Base-by-base conservation (phyloP, 2,329 filamentous ascomycete species). In the Geoglossum cookeanum region DNA sequence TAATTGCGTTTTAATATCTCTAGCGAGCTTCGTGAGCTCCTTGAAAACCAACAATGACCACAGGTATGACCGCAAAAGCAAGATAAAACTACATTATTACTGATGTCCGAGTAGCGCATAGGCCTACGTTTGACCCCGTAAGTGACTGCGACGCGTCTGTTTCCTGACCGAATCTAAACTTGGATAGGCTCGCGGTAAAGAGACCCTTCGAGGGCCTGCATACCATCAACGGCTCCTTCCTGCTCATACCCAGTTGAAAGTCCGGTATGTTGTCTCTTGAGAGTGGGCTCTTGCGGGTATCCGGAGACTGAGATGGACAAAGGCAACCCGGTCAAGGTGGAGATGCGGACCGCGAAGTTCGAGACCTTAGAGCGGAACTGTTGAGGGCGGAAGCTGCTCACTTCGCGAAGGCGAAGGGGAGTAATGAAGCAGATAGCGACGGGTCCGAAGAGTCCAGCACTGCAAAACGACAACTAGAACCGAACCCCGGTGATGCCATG, bases 191-290 rank as follows among this genome's bases (percentile, higher is more conserved):
- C 82, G 84, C 68, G 92, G 92, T 68, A 96, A 96, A 76, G 92
- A 98, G 72, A 88, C 90, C 65, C 84, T 89, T 59, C 85, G 89
- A 65, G 92, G 92, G 53, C 87, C 88, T 55, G 91, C 89, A 64
- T 97, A 96, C 74, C 92, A 98, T 69, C 91, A 97, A 71, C 85
- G 92, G 64, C 84, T 97, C 15, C 83, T 96, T 13, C 91, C 92
- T 37, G 92, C 92, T 35, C 85, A 98, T 70, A 97, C 87, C 11
- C 83, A 87, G 62, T 83, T 98, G 67, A 98, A 98, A 73, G 85
- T 84, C 68, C 81, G 88, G 75, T 83, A 78, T 52, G 54, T 49
- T 37, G 5, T 30, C 56, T 11, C 33, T 11, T 22, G 30, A n/a
- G 27, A 9, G 11, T 15, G n/a, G 11, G 30, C 7, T n/a, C 17